Percentiles rank a stretch among this genome's conserved stretches.
These are phyloP conservation scores for Solanum sitiens DNA, from an alignment of 257 asterid species.

Conservation along the genomic window DNA sequence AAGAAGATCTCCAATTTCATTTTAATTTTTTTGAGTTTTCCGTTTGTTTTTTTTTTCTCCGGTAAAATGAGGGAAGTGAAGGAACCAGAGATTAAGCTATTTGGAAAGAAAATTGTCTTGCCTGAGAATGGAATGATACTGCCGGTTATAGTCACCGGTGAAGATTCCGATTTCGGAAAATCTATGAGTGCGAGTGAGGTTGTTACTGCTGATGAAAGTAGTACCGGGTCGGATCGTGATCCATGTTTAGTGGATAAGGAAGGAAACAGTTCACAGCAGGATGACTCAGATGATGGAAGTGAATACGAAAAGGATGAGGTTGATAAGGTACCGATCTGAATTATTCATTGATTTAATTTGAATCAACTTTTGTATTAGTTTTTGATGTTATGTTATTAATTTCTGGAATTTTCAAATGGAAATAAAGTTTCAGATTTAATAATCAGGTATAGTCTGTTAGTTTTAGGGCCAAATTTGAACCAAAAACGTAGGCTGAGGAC, in stretches of 20 bases:
- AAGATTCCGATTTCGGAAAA: conserved; percentile 11
- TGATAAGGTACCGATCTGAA: conserved; percentile 28
- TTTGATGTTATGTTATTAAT: neutral
- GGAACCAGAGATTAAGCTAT: conserved; percentile 56
- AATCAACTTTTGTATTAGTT: neutral
- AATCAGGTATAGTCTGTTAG: neutral
- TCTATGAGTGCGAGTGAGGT: neutral
- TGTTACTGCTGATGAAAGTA: neutral
- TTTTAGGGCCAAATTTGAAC: neutral
- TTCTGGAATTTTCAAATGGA: neutral
- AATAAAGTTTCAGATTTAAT: neutral
- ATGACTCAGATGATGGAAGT: conserved; percentile 15
- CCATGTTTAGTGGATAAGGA: conserved; percentile 10
- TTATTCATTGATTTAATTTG: neutral
- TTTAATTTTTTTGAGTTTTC: neutral
- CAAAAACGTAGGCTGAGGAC: neutral
- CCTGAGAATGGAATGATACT: conserved; percentile 31
- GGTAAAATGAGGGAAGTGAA: conserved; percentile 20
- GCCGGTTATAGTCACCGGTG: neutral
- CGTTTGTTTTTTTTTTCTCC: neutral
- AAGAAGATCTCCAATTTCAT: neutral
- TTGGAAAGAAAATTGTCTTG: conserved; percentile 57
- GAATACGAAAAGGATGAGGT: conserved; percentile 16
- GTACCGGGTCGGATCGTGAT: conserved; percentile 14
- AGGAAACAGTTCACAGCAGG: conserved; percentile 3